Base-by-base conservation (phyloP, 2,329 filamentous ascomycete species). In the Xylariaceae sp. region DNA sequence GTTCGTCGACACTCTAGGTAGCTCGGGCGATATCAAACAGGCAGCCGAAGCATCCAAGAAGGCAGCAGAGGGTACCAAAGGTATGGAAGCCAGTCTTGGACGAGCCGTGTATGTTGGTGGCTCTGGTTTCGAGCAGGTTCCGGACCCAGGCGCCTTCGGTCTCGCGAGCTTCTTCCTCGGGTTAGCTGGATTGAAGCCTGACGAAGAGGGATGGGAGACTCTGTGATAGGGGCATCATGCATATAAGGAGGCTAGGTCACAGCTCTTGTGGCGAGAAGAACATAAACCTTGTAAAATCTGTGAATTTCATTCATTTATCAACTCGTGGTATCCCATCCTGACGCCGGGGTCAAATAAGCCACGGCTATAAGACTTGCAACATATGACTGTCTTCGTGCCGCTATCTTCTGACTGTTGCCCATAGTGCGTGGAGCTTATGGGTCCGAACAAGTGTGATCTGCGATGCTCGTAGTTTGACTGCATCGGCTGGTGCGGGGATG, bases 71-170 rank as follows among this genome's bases (percentile, higher is more conserved):
- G 82, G 82, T 31, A 97, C 94, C 17, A 96, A 92, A 75, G 88
- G 87, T 19, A 97, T 99, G 92, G 84, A 88, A 69, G 90, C 94
- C 40, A 94, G 87, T 62, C 75, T 99, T 39, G 94, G 94, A 7
- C 76, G 90, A 53, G 83, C 87, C 2, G 90, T 94, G 11, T 95
- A 95, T 68, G 83, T 96, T 46, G 90, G 88, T 56, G 88, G 87
- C 56, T 81, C 76, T 66, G 88, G 87, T 14, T 92, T 79, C 73
- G 84, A 83, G 73, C 75, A 89, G 62, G 80, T 80, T 9, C 80
- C 80, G 0, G 80, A 83, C 48, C 80, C 81, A 53, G 94, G 94
- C n/a, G 84, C 83, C 14, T 86, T 79, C 76, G 83, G 83, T 0
- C 65, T 97, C 59, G 86, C 87, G 33, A 83, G 86, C 68, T 92